A percentile compares a stretch with the other conserved stretches of the same genome.
These are phyloP conservation scores for Aurinia saxatilis DNA, from an alignment of 345 rosid species.

Conservation along the genomic window DNA sequence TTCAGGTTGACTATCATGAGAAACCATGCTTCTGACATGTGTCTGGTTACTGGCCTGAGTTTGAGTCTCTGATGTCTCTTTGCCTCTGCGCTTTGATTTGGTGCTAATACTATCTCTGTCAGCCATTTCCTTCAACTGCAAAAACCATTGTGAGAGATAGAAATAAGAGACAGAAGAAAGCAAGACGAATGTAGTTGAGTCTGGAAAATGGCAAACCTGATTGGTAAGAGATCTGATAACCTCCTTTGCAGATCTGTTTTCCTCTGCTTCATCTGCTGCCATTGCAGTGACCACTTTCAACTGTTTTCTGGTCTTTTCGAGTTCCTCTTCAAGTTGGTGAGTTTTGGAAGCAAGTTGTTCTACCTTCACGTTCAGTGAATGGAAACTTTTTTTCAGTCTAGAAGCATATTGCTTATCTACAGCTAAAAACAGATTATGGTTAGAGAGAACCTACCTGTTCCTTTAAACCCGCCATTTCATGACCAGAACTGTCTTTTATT, in stretches of 20 bases:
- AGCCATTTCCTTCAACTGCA: slow-evolving; percentile 66
- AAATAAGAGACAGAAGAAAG: not conserved
- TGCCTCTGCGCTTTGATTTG: slow-evolving; percentile 23
- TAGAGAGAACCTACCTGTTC: slow-evolving; percentile 45
- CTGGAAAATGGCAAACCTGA: slow-evolving; percentile 46
- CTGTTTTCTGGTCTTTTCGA: slow-evolving; percentile 51
- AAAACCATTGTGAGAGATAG: not conserved
- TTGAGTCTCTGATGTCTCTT: slow-evolving; percentile 13
- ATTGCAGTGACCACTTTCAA: slow-evolving; percentile 62
- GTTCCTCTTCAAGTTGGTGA: slow-evolving; percentile 63
- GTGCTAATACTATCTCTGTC: slow-evolving; percentile 32
- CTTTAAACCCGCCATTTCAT: slow-evolving; percentile 52
- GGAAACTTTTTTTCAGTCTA: not conserved
- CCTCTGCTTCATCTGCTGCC: slow-evolving; percentile 83
- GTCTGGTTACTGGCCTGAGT: slow-evolving; percentile 23
- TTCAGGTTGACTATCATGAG: slow-evolving; percentile 35
- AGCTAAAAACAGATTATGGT: not conserved
- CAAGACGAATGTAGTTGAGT: not conserved
- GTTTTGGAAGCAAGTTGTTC: slow-evolving; percentile 56
- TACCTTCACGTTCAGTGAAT: slow-evolving; percentile 40
- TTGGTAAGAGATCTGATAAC: slow-evolving; percentile 64
- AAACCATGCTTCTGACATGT: slow-evolving; percentile 28
- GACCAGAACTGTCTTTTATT: slow-evolving; percentile 36
- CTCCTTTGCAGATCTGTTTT: slow-evolving; percentile 75
- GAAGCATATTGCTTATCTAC: not conserved